Conservation (phyloP, 1,284 basidiomycete species). For the Vanrija sp. region DNA sequence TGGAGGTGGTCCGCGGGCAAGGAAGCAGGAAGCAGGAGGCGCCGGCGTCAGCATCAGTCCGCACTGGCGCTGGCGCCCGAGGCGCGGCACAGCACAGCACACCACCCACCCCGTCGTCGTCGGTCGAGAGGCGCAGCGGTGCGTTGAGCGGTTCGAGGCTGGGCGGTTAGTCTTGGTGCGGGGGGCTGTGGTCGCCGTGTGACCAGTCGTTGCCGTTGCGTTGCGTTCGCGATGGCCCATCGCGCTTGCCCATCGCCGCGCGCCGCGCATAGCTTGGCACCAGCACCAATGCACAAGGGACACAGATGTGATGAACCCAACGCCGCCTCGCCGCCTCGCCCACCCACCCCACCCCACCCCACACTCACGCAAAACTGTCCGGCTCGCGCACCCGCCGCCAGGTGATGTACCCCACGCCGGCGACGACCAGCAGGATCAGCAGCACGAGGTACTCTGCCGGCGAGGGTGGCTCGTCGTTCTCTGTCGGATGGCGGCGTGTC, state of each 20-base stretch:
- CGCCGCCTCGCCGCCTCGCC: neutral
- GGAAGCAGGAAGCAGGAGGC: no score
- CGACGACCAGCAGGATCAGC: slow-evolving; percentile 20
- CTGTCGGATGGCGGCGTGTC: neutral
- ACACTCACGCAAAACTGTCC: slow-evolving; percentile 6
- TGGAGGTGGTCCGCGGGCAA: neutral
- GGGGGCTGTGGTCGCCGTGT: no score
- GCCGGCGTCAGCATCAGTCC: neutral
- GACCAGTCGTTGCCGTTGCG: no score
- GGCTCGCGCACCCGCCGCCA: slow-evolving; percentile 8
- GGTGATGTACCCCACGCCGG: slow-evolving; percentile 21
- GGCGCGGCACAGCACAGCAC: neutral
- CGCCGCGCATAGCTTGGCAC: no score
- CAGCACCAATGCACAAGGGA: no score
- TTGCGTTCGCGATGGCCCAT: no score
- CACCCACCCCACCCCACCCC: neutral
- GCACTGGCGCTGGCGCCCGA: no score
- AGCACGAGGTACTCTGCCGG: slow-evolving; percentile 19
- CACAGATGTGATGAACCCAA: no score
- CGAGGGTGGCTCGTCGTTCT: slow-evolving; percentile 1
- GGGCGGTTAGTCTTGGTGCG: no score
- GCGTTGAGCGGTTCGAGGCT: neutral
- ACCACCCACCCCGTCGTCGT: slow-evolving; percentile 21
- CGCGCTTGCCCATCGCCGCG: no score
- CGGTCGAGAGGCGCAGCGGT: slow-evolving; percentile 13